These are phyloP conservation scores for Zea mays DNA, from an alignment of 176 grass and related monocot genomes.

Conservation along the genomic window Zm-B73-REFERENCE-NAM-5.0 NC_050099.1:188745001-188745500, in stretches of 20 bases:
- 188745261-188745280: slow-evolving; percentile 48
- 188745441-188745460: slow-evolving; percentile 60
- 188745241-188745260: slow-evolving; percentile 64
- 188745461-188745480: slow-evolving; percentile 69
- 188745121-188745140: slow-evolving; percentile 79
- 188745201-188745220: slow-evolving; percentile 78
- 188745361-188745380: slow-evolving; percentile 82
- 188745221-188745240: slow-evolving; percentile 75
- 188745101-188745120: slow-evolving; percentile 48
- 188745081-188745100: slow-evolving; percentile 79
- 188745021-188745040: neutral
- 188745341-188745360: slow-evolving; percentile 63
- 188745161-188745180: slow-evolving; percentile 59
- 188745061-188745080: neutral
- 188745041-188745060: neutral
- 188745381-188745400: slow-evolving; percentile 73
- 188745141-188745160: slow-evolving; percentile 72
- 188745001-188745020: neutral
- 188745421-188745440: slow-evolving; percentile 69
- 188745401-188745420: slow-evolving; percentile 60
- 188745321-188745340: slow-evolving; percentile 74
- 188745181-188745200: slow-evolving; percentile 86
- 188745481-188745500: slow-evolving; percentile 59
- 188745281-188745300: slow-evolving; percentile 74
- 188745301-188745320: slow-evolving; percentile 79